Evolutionary conservation across 345 rosid species (phyloP), one percentile per base, ranked within the genome.

Genomic region (Balakata baccata): DNA sequence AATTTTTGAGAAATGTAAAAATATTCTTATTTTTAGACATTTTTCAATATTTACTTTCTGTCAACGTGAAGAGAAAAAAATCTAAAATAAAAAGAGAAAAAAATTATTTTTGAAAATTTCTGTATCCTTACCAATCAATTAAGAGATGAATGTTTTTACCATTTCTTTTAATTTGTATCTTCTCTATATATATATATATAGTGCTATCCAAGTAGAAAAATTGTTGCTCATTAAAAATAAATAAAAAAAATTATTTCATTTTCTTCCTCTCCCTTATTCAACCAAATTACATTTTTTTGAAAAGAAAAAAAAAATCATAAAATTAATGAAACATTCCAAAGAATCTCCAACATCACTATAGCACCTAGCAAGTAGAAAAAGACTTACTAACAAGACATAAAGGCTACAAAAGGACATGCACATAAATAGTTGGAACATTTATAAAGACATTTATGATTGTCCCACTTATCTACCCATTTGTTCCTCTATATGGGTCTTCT

Each of bases 371-470:
- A 29, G 34, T 29, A 29, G 83, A 80, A 67, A 78, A 75, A 12
- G 83, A 85, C 84, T 18, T 52, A 64, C 52, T 78, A 81, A 80
- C 84, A 41, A 76, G 80, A 79, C 85, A 78, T 53, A 23, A 3
- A 66, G 45, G 17, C 66, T 74, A 66, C 78, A 82, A 76, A 80
- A 41, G 64, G 76, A 77, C 75, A 79, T 71, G 62, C 79, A 78
- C 79, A 76, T 34, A 69, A 70, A 69, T 75, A 74, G 76, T 51
- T 62, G 81, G 72, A 63, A 74, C 80, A 61, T n/a, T 56, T 81
- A 85, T 50, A 56, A 66, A 34, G 88, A 85, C 82, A 47, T 34
- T 75, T 11, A 22, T n/a, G 10, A 57, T 61, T 62, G 54, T 59
- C 68, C 41, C 53, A 14, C 54, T 60, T 45, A 39, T 62, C 58